Percentiles rank a stretch among this genome's conserved stretches.
phyloP scores from a whole-genome alignment of 2,329 filamentous ascomycete genomes.

The Epichloe amarillans region DNA sequence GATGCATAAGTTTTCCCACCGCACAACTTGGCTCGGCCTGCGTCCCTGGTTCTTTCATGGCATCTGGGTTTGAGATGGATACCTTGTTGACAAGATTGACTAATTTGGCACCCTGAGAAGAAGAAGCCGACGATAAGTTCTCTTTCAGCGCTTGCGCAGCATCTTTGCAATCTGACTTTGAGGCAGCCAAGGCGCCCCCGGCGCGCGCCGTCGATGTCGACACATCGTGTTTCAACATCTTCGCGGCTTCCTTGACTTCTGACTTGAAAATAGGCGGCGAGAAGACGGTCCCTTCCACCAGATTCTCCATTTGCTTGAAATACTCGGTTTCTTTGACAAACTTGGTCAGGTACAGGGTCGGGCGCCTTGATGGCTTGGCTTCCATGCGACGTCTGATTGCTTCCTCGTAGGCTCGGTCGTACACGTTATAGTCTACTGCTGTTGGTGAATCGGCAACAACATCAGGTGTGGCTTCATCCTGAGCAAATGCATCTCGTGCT shows the following conservation, averaged over 20 bases:
- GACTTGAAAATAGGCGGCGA: conserved; percentile 7
- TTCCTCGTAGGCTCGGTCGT: conserved; percentile 68
- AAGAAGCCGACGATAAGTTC: background rate
- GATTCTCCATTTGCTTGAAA: conserved; percentile 24
- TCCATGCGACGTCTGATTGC: conserved; percentile 65
- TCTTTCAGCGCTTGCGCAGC: background rate
- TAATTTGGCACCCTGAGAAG: background rate
- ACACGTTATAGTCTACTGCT: conserved; percentile 74
- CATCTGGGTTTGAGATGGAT: background rate
- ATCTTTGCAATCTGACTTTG: background rate
- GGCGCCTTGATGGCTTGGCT: conserved; percentile 25
- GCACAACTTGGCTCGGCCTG: background rate
- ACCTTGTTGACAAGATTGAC: conserved; percentile 1
- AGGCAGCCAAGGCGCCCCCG: background rate
- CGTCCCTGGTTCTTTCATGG: background rate
- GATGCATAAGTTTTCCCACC: too few relatives aligned
- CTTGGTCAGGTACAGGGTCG: conserved; percentile 35
- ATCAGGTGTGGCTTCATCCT: conserved; percentile 25
- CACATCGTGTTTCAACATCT: background rate
- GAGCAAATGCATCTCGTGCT: conserved; percentile 32
- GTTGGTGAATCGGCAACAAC: conserved; percentile 74
- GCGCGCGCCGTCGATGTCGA: background rate
- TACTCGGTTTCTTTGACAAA: conserved; percentile 32
- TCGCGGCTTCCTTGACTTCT: conserved; percentile 7
- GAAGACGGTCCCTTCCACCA: conserved; percentile 19